Evolutionary conservation across 2,329 filamentous ascomycete species (phyloP), one percentile per base, ranked within the genome.

Genomic region (Hypocrella siamensis): DNA sequence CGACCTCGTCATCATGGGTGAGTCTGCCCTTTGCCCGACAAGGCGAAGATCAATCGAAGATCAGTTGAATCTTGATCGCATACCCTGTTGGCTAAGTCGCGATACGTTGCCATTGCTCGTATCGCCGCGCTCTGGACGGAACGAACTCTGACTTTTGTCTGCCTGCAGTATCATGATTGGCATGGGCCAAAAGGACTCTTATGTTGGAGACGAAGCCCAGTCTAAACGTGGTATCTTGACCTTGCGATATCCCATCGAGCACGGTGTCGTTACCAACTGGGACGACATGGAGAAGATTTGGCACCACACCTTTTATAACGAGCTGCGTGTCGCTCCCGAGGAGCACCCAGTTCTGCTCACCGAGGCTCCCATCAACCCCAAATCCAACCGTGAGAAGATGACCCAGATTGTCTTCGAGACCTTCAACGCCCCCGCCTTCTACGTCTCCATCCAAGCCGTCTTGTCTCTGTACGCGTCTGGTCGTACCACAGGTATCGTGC

Each of bases 331-430:
- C 46, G 90, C 90, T 53, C 90, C 90, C 53, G 90, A 98, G 76
- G 90, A 98, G 80, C 90, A 98, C 78, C 90, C 90, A 53, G 86
- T 96, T 60, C 78, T 98, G 59, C 76, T 98, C 63, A 98, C 90
- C 52, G 90, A 98, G 74, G 90, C 90, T 53, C 90, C 90, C 51
- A 96, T 98, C 79, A 98, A 98, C 79, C 90, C 90, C 64, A 96
- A 96, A 78, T 93, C 83, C 72, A 98, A 98, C 77, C 83, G 90
- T 79, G 90, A 98, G 77, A 98, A 98, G 85, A 98, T 98, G 90
- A 96, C 90, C 51, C 90, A 98, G 73, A 98, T 98, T 48, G 86
- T 98, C 63, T 98, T 98, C 73, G 90, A 98, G 79, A 98, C 90
- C 53, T 98, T 98, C 79, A 96, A 98, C 73, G 88, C 90, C 54